Evolutionary conservation across 2,329 filamentous ascomycete genomes (phyloP), one percentile per base, ranked within the genome.

Genomic region (Fusarium pseudograminearum): DNA sequence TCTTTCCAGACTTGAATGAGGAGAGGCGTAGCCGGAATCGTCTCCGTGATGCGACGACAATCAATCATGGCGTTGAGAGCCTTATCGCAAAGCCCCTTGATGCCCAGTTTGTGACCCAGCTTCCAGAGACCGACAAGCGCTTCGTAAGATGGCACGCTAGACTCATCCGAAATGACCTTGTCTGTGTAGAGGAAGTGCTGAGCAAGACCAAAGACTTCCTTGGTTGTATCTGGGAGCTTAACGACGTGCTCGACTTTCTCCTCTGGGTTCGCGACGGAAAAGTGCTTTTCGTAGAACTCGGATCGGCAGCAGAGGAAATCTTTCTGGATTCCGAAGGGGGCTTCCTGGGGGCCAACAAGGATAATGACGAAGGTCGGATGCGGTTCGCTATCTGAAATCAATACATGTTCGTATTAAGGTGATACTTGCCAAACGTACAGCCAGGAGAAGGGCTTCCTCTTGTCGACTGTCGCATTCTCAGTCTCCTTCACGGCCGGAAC

Each of bases 1-100:
- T 89, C 86, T 50, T 85, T 83, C 87, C 88, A 90, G 9, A 88
- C 87, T 70, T 87, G 83, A 2, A 89, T 84, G 8, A 90, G 83
- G 2, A 90, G 80, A 3, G 85, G 84, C 0, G 87, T 86, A 5
- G 86, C 83, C 2, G 88, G 88, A 44, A 90, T 90, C 20, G 81
- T 79, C 52, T 83, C 80, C 1, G 87, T 89, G 30, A 83, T 70
- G 15, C 82, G 82, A 33, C 87, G 82, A 63, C 83, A 85, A 64
- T 89, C 86, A 18, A 80, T 76, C 88, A 90, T 90, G 42, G 84
- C 83, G 36, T 86, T 84, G 5, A 90, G 83, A 2, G 83, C 83
- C 55, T 83, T 82, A 30, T 87, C 84, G 61, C 86, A 89, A 24
- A 89, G 83, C 2, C 86, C 86, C 2, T 84, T 80, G 45, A 89